Evolutionary conservation across 371 early-diverging fungal species (phyloP), one percentile per base, ranked within the genome.

Genomic region (Mucor circinelloides): DNA sequence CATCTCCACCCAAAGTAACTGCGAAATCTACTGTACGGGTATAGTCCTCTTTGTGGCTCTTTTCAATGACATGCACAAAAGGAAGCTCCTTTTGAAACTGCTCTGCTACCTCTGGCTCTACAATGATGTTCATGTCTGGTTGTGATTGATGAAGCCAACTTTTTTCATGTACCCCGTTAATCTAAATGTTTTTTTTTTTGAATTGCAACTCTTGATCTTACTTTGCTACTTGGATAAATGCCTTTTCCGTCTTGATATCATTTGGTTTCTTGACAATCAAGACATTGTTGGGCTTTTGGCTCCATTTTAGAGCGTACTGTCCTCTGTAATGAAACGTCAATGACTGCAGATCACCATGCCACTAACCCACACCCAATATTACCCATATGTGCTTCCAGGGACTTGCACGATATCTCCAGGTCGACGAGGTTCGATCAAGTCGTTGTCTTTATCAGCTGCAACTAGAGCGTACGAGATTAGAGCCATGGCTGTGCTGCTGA

Each of bases 1-100:
- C 99, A 77, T 98, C 99, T 31, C 99, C 99, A 34, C 99, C 99
- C 15, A 98, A 77, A 2, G 97, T 95, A 19, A 98, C 87, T 36
- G 95, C 93, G 72, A 96, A 89, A 74, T 97, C 97, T 0, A 92
- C 84, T 1, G 81, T 78, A 12, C 88, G 75, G 1, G 84, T 79
- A 60, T 88, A 87, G 36, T 89, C 88, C 5, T 71, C 76, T 38
- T 70, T 73, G 63, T 77, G 63, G 84, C 89, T 86, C 68, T 72
- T 50, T 23, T 85, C 78, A 19, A 89, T 79, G 13, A 85, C 85
- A 69, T 85, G 78, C 2, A 86, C 84, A 72, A 86, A 89, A 5
- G 87, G 88, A 10, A 90, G 59, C 59, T 80, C 66, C 8, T 82
- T 69, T 6, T 76, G 69, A 60, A 87, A 85, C 25, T 84, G 81